Evolutionary conservation across 2,329 filamentous ascomycete species (phyloP).

Genomic region (Cytospora paraplurivora): DNA sequence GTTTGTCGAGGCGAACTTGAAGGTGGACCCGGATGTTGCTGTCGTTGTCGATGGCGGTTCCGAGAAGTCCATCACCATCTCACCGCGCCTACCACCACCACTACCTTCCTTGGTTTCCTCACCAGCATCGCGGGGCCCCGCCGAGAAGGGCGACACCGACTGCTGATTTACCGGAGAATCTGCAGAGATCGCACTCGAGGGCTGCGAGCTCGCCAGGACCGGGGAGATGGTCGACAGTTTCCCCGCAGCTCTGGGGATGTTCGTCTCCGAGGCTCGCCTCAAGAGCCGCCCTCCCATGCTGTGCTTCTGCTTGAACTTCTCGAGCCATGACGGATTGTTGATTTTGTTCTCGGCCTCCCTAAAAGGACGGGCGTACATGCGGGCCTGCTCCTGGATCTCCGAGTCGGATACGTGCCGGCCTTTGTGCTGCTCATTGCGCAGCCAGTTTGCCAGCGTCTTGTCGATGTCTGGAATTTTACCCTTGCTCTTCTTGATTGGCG

Average conservation of each 20-base stretch:
- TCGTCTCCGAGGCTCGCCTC: constrained; percentile 65
- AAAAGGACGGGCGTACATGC: constrained; percentile 75
- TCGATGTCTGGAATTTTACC: constrained; percentile 90
- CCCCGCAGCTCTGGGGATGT: constrained; percentile 66
- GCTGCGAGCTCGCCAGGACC: constrained; percentile 59
- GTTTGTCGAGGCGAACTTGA: constrained; percentile 63
- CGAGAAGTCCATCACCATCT: constrained; percentile 53
- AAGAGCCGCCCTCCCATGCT: constrained; percentile 54
- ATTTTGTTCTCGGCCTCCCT: constrained; percentile 70
- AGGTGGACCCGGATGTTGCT: constrained; percentile 48
- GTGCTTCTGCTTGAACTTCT: constrained; percentile 95
- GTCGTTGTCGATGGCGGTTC: constrained; percentile 42
- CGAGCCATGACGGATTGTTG: constrained; percentile 78
- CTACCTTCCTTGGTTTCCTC: constrained; percentile 69
- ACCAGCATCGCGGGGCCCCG: constrained; percentile 54
- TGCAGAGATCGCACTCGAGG: constrained; percentile 70
- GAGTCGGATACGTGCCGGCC: constrained; percentile 74
- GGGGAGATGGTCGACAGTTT: constrained; percentile 58
- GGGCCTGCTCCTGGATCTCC: constrained; percentile 83
- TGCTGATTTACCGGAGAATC: constrained; percentile 67
- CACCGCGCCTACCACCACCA: constrained; percentile 2
- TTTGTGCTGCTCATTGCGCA: constrained; percentile 76
- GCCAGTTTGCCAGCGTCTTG: constrained; percentile 84
- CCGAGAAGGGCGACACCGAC: constrained; percentile 71
- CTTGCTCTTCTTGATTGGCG: constrained; percentile 80